A percentile compares a stretch with the other conserved stretches of the same genome.
Evolutionary conservation across 2,329 filamentous ascomycete species (phyloP).

Genomic region (Xylaria hypoxylon): DNA sequence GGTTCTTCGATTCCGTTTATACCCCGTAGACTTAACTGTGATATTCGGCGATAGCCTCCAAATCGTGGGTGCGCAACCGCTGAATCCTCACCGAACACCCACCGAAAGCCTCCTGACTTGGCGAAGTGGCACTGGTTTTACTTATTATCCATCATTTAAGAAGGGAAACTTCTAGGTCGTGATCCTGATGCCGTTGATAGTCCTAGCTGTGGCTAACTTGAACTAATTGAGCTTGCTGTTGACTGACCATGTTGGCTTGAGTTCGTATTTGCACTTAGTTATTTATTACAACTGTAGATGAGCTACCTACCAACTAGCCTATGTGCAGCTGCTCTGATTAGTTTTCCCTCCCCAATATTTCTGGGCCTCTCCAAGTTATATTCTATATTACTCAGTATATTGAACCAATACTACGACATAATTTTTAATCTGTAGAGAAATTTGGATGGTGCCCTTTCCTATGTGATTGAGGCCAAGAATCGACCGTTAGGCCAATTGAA

Average conservation of each 20-base stretch:
- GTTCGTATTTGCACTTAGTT: neutral
- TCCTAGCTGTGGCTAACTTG: neutral
- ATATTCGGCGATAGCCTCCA: constrained; percentile 31
- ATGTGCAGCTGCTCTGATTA: too few species aligned
- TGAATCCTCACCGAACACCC: constrained; percentile 35
- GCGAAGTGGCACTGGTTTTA: neutral
- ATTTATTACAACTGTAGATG: neutral
- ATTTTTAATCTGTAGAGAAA: neutral
- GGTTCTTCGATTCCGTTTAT: neutral
- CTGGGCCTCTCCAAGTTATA: too few species aligned
- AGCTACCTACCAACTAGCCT: neutral
- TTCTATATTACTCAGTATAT: too few species aligned
- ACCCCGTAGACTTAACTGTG: neutral
- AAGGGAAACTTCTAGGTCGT: neutral
- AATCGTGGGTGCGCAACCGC: constrained; percentile 30
- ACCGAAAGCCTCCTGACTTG: constrained; percentile 25
- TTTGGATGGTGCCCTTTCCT: neutral
- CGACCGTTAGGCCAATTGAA: neutral
- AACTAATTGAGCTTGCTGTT: neutral
- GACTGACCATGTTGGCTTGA: neutral
- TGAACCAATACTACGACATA: too few species aligned
- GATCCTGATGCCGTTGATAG: neutral
- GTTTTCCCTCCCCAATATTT: neutral
- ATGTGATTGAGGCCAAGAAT: neutral
- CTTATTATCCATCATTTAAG: neutral